These are phyloP conservation scores for Pleurotus djamor DNA, from an alignment of 768 basidiomycete genomes.

Conservation along the genomic window DNA sequence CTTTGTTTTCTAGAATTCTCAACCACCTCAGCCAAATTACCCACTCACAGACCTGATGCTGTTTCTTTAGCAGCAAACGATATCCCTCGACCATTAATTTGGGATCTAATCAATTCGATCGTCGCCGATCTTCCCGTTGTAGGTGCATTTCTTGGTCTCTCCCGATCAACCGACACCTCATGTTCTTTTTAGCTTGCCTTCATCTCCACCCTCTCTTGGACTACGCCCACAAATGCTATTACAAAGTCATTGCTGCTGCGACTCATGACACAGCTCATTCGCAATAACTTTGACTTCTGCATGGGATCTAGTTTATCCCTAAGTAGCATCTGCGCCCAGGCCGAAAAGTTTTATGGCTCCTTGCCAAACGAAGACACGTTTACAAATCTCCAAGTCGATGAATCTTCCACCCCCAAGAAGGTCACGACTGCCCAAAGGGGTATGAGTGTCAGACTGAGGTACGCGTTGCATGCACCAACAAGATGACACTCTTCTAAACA, in stretches of 20 bases:
- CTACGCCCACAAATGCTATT: slow-evolving; percentile 23
- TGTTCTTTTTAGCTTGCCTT: slow-evolving; percentile 17
- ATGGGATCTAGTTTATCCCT: slow-evolving; percentile 8
- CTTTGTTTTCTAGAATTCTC: slow-evolving; percentile 29
- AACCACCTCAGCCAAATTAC: slow-evolving; percentile 25
- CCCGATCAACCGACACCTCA: neutral
- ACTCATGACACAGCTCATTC: slow-evolving; percentile 21
- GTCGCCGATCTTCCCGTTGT: slow-evolving; percentile 33
- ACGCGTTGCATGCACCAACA: no score
- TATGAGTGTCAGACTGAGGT: no score
- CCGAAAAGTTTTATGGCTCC: slow-evolving; percentile 16
- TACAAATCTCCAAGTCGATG: neutral
- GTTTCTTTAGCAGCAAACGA: slow-evolving; percentile 21
- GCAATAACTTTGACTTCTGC: slow-evolving; percentile 10
- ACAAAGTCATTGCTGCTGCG: slow-evolving; percentile 31
- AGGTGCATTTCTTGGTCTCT: slow-evolving; percentile 8
- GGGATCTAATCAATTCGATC: slow-evolving; percentile 26
- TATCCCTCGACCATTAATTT: slow-evolving; percentile 35
- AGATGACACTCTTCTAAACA: no score
- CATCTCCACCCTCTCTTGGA: slow-evolving; percentile 16
- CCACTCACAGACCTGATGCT: slow-evolving; percentile 23
- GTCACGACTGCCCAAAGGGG: neutral
- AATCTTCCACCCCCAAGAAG: slow-evolving; percentile 9
- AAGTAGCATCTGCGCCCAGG: slow-evolving; percentile 10
- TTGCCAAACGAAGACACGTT: neutral